A percentile compares a stretch with the other conserved stretches of the same genome.
Evolutionary conservation across 2,329 filamentous ascomycete genomes (phyloP).

Genomic region (Lachnellula suecica): DNA sequence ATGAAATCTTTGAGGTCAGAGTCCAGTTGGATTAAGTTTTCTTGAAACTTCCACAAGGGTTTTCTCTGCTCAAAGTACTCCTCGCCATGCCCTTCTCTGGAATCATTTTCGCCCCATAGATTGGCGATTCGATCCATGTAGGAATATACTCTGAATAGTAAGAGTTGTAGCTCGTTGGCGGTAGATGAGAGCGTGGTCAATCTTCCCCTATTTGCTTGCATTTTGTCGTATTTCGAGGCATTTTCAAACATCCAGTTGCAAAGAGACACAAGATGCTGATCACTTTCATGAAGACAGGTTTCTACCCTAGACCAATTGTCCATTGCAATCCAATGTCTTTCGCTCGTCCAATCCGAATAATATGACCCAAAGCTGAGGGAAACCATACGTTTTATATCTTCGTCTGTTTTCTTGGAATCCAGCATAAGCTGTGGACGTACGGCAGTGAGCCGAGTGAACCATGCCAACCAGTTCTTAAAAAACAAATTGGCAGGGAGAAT

Average conservation of each 20-base stretch:
- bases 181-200: neutral
- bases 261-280: neutral
- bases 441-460: too few relatives aligned
- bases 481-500: too few relatives aligned
- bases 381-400: too few relatives aligned
- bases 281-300: neutral
- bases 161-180: neutral
- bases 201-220: neutral
- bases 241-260: neutral
- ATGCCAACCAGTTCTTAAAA: too few relatives aligned
- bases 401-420: too few relatives aligned
- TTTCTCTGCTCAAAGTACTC: neutral
- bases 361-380: too few relatives aligned
- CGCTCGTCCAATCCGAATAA: too few relatives aligned
- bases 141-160: neutral
- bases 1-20: neutral
- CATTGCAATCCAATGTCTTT: too few relatives aligned
- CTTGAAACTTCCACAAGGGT: neutral
- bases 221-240: neutral
- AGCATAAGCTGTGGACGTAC: too few relatives aligned
- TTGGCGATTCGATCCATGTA: neutral
- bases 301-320: neutral
- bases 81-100: neutral
- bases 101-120: neutral
- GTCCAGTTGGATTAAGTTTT: neutral